A percentile compares a stretch with the other conserved stretches of the same genome.
phyloP scores from a whole-genome alignment of 2,329 filamentous ascomycete species.

The Berkeleyomyces basicola region DNA sequence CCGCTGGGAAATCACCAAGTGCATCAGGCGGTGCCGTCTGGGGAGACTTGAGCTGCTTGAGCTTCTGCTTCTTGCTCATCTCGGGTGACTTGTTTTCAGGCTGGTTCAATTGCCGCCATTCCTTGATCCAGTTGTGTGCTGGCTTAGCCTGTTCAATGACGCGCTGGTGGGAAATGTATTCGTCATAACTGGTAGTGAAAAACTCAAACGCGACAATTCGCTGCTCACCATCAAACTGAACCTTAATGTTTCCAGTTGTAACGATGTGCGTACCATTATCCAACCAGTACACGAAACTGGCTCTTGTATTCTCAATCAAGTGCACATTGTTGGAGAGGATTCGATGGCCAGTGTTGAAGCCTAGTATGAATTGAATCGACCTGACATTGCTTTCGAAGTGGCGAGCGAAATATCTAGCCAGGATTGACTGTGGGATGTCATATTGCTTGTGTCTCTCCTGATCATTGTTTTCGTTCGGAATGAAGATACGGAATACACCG shows the following conservation, averaged over 20 bases:
- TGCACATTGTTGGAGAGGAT: constrained; percentile 46
- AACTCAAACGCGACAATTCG: constrained; percentile 81
- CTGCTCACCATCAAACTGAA: constrained; percentile 61
- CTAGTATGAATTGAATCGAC: constrained; percentile 72
- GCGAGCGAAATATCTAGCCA: constrained; percentile 79
- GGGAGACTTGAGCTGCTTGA: constrained; percentile 42
- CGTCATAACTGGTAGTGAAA: constrained; percentile 56
- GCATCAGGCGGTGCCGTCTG: constrained; percentile 40
- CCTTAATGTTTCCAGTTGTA: constrained; percentile 58
- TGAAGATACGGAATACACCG: constrained; percentile 59
- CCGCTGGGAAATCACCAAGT: constrained; percentile 39
- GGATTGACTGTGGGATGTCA: constrained; percentile 64
- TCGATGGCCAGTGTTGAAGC: constrained; percentile 35
- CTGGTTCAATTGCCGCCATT: constrained; percentile 42
- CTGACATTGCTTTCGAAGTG: constrained; percentile 77
- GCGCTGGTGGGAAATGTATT: constrained; percentile 60
- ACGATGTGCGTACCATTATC: constrained; percentile 70
- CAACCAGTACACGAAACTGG: constrained; percentile 81
- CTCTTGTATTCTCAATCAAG: constrained; percentile 58
- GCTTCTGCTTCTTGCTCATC: constrained; percentile 50
- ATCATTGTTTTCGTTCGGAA: constrained; percentile 38
- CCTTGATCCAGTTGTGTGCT: constrained; percentile 47
- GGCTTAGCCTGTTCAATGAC: constrained; percentile 46
- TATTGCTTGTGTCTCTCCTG: constrained; percentile 60
- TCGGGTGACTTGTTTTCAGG: constrained; percentile 42